Percentiles rank a stretch among this genome's conserved stretches.
Conservation (phyloP, 2,329 filamentous ascomycete genomes). For the Hortaea werneckii region DNA sequence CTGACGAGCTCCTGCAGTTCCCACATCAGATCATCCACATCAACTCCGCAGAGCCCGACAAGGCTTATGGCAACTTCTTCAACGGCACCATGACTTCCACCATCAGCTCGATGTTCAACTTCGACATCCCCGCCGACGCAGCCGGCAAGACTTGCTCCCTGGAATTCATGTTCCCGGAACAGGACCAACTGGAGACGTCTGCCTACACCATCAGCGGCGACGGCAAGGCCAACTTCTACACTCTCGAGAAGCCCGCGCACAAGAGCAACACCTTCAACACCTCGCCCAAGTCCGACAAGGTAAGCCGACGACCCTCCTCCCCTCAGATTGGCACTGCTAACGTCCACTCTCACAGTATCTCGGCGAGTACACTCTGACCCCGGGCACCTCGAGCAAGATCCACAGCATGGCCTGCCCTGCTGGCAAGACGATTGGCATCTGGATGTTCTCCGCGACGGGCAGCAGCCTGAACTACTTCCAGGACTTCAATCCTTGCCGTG, state of each 20-base stretch:
- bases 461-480: slow-evolving; percentile 53
- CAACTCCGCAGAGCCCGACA: slow-evolving; percentile 43
- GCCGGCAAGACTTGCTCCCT: slow-evolving; percentile 51
- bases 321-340: too few species aligned
- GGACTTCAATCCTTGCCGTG: slow-evolving; percentile 44
- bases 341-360: slow-evolving; percentile 23
- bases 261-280: slow-evolving; percentile 45
- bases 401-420: slow-evolving; percentile 37
- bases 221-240: slow-evolving; percentile 14
- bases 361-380: slow-evolving; percentile 31
- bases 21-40: slow-evolving; percentile 56
- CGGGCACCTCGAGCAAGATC: slow-evolving; percentile 4
- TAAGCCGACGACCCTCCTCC: too few species aligned
- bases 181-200: slow-evolving; percentile 49
- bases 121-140: slow-evolving; percentile 49
- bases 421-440: slow-evolving; percentile 41
- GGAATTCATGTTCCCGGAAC: slow-evolving; percentile 53
- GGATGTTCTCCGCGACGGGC: slow-evolving; percentile 41
- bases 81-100: slow-evolving; percentile 43
- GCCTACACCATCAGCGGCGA: slow-evolving; percentile 40
- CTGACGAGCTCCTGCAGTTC: slow-evolving; percentile 26
- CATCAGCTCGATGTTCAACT: slow-evolving; percentile 55
- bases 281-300: slow-evolving; percentile 34
- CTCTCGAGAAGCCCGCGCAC: slow-evolving; percentile 38
- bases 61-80: slow-evolving; percentile 43